Evolutionary conservation across 2,329 filamentous ascomycete species (phyloP).

Genomic region (Microcera coccophila): DNA sequence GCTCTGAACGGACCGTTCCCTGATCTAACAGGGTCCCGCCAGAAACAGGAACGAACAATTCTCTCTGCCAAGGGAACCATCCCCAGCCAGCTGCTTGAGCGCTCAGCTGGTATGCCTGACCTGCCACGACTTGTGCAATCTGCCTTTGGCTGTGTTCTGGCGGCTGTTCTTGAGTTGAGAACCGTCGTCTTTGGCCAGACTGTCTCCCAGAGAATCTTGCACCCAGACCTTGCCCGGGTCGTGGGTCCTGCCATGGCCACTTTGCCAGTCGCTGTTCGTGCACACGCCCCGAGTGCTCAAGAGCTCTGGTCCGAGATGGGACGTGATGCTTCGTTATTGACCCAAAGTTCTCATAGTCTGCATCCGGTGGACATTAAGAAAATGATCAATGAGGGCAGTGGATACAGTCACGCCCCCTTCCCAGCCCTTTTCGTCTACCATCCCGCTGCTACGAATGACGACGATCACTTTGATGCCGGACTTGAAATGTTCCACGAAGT

Average conservation of each 20-base stretch:
- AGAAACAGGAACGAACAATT: slow-evolving; percentile 12
- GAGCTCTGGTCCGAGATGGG: slow-evolving; percentile 3
- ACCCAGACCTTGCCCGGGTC: slow-evolving; percentile 19
- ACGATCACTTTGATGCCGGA: background rate
- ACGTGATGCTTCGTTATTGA: background rate
- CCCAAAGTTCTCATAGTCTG: slow-evolving; percentile 11
- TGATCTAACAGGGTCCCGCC: slow-evolving; percentile 22
- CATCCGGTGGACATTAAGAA: slow-evolving; percentile 23
- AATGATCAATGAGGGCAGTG: slow-evolving; percentile 17
- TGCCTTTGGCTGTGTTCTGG: slow-evolving; percentile 23
- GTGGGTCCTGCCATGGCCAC: slow-evolving; percentile 25
- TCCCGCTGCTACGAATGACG: slow-evolving; percentile 5
- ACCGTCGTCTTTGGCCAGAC: slow-evolving; percentile 22
- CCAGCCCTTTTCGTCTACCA: slow-evolving; percentile 25
- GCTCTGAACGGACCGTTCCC: slow-evolving; percentile 20
- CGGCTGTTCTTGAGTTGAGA: slow-evolving; percentile 18
- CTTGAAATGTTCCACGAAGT: slow-evolving; percentile 25
- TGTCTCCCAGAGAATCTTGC: slow-evolving; percentile 21
- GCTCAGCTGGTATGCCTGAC: background rate
- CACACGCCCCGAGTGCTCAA: slow-evolving; percentile 8
- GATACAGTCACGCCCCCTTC: slow-evolving; percentile 15
- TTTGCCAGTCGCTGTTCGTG: slow-evolving; percentile 16
- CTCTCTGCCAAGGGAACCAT: background rate
- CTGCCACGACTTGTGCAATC: slow-evolving; percentile 17
- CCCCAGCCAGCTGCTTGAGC: background rate